Evolutionary conservation across 208 protist species (phyloP), one percentile per base, ranked within the genome.

Genomic region (Jaenimonas drosophilae): DNA sequence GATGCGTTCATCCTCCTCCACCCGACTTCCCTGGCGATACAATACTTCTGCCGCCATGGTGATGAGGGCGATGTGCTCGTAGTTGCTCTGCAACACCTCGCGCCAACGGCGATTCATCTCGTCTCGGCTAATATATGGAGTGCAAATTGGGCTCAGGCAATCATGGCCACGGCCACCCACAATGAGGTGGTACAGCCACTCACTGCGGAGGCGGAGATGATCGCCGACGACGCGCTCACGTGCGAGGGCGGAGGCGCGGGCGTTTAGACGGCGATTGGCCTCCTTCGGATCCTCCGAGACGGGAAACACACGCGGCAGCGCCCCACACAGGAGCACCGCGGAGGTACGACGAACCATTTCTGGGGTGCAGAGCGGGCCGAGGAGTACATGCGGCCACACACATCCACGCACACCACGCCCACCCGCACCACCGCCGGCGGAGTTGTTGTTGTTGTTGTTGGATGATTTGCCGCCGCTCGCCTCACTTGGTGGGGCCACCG

Each of bases 151-250:
- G 32, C 64, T 44, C 12, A 12, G 19, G n/a, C n/a, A n/a, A 25
- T 0, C 40, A 28, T 44, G 12, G 42, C 16, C 14, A 16, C 38
- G 24, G 44, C 17, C 53, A 45, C 51, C 33, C 12, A 75, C 67
- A 27, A 25, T 54, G 29, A 75, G 34, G 24, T 43, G 40, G 48
- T 69, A 66, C 19, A 75, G 26, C 67, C 67, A 75, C 40, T 53
- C 52, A 1, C 69, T 17, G n/a, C 67, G 50, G 6, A 44, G 29
- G 23, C 24, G 16, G 11, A 49, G 39, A 11, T 31, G n/a, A 1
- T 14, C 39, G 1, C 50, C 19, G 3, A 61, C 40, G 2, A 31
- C 20, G 25, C 52, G 31, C 7, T 75, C 52, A 12, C 43, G 30
- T n/a, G 59, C 36, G 14, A 68, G 17, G 6, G 28, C 23, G 7